Conservation (phyloP, 2,329 filamentous ascomycete genomes). For the Hortaea sp. region DNA sequence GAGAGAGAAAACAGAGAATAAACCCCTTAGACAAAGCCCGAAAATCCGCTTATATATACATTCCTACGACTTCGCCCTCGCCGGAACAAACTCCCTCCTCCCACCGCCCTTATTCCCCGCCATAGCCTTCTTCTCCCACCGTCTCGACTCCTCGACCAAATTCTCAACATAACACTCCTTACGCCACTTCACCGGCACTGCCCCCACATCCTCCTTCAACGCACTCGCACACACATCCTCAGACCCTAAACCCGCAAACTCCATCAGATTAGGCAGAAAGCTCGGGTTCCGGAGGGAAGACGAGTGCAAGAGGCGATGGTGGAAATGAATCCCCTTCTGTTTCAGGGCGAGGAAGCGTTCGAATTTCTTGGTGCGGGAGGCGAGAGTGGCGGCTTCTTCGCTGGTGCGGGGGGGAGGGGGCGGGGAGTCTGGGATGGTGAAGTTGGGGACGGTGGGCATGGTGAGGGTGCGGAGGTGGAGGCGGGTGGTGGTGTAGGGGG, state of each 20-base stretch:
- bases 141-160: constrained; percentile 23
- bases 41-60: too few relatives aligned
- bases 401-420: constrained; percentile 36
- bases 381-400: constrained; percentile 20
- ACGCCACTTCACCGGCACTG: constrained; percentile 31
- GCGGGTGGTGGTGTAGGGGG: constrained; percentile 59
- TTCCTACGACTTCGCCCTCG: too few relatives aligned
- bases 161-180: constrained; percentile 33
- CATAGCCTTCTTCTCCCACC: constrained; percentile 30
- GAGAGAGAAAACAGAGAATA: too few relatives aligned
- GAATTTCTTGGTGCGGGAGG: constrained; percentile 53
- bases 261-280: constrained; percentile 61
- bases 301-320: constrained; percentile 59
- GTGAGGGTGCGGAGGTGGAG: constrained; percentile 61
- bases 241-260: constrained; percentile 51
- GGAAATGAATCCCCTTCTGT: constrained; percentile 67
- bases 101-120: constrained; percentile 10
- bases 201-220: constrained; percentile 25
- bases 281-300: constrained; percentile 61
- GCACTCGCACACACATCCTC: constrained; percentile 58
- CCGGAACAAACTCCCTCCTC: constrained; percentile 23
- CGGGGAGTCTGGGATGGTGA: constrained; percentile 65
- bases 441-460: constrained; percentile 59
- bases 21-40: too few relatives aligned
- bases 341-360: constrained; percentile 68